Conservation (phyloP, 805 yeast genomes). For the Kluyveromyces wickerhamii region DNA sequence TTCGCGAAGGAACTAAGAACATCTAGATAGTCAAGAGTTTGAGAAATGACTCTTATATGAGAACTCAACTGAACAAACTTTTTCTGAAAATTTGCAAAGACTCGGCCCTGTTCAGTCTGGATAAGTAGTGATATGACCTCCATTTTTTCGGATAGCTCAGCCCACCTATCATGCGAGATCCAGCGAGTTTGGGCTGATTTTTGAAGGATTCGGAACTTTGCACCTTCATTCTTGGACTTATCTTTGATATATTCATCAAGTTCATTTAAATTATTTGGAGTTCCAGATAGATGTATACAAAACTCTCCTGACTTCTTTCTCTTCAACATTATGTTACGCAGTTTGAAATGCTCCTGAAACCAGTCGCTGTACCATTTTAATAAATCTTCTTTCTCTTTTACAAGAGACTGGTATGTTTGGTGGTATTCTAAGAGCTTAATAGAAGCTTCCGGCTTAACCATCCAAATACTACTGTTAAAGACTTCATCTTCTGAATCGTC, state of each 20-base stretch:
- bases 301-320: slow-evolving; percentile 38
- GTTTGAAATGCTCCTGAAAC: slow-evolving; percentile 20
- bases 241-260: slow-evolving; percentile 19
- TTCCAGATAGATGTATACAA: slow-evolving; percentile 42
- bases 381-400: slow-evolving; percentile 22
- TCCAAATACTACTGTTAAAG: slow-evolving; percentile 19
- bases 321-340: slow-evolving; percentile 30
- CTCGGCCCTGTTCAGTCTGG: slow-evolving; percentile 42
- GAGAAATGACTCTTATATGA: slow-evolving; percentile 43
- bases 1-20: slow-evolving; percentile 63
- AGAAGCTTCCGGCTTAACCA: slow-evolving; percentile 31
- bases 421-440: slow-evolving; percentile 31
- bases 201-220: slow-evolving; percentile 26
- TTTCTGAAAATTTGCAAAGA: slow-evolving; percentile 42
- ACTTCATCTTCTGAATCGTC: background rate
- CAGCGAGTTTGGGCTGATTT: slow-evolving; percentile 38
- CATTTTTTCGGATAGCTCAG: slow-evolving; percentile 41
- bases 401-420: slow-evolving; percentile 23
- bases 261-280: slow-evolving; percentile 21
- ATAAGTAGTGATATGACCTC: slow-evolving; percentile 42
- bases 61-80: slow-evolving; percentile 38
- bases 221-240: slow-evolving; percentile 14
- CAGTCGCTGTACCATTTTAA: slow-evolving; percentile 26
- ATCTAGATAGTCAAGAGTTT: slow-evolving; percentile 59
- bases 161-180: slow-evolving; percentile 44